These are phyloP conservation scores for Mucor piriformis DNA, from an alignment of 371 early-diverging fungal species.

Conservation along the genomic window DNA sequence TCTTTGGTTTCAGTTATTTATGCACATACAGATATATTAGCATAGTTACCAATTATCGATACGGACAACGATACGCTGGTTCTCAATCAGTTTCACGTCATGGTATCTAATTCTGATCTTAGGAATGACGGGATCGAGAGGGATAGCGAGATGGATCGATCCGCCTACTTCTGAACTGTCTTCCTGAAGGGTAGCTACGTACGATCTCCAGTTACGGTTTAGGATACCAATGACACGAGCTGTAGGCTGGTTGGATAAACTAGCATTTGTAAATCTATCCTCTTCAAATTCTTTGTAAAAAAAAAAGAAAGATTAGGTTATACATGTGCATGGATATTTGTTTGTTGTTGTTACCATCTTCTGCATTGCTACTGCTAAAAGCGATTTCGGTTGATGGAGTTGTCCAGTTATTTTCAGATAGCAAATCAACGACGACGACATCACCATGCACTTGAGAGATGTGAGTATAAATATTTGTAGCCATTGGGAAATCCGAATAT, in stretches of 20 bases:
- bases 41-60: conserved; percentile 83
- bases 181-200: conserved; percentile 84
- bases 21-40: neutral
- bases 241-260: conserved; percentile 51
- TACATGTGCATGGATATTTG: neutral
- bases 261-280: conserved; percentile 14
- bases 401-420: conserved; percentile 69
- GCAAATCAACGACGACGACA: conserved; percentile 74
- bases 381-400: conserved; percentile 55
- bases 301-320: neutral
- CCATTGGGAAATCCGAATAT: too few species aligned
- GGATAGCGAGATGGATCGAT: conserved; percentile 74
- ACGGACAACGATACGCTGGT: conserved; percentile 85
- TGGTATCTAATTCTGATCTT: conserved; percentile 90
- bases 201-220: conserved; percentile 89
- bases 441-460: conserved; percentile 73
- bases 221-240: conserved; percentile 82
- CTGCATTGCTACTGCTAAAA: conserved; percentile 51
- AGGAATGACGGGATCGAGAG: conserved; percentile 84
- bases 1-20: too few species aligned
- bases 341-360: conserved; percentile 34
- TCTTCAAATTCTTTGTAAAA: conserved; percentile 23
- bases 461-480: too few species aligned
- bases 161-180: conserved; percentile 64
- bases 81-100: conserved; percentile 68